Evolutionary conservation across 352 stramenopile genomes (phyloP).

Genomic region (Phytophthora syringae): DNA sequence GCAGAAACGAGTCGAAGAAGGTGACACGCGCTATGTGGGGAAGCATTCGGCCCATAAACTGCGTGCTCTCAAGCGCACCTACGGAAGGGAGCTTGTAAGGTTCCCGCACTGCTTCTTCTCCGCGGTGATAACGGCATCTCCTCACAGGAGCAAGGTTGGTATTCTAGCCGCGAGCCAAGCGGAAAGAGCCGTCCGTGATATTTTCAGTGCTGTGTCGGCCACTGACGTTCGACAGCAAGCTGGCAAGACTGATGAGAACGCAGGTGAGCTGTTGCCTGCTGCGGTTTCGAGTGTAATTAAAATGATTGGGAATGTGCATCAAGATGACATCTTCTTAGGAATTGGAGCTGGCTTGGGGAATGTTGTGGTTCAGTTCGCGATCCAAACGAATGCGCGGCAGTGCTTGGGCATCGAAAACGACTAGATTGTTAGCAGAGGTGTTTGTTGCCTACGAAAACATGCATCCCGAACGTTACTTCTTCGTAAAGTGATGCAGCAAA

Average conservation of each 20-base stretch:
- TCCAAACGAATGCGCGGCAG: constrained; percentile 6
- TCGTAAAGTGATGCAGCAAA: constrained; percentile 10
- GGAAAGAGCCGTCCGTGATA: too few relatives aligned
- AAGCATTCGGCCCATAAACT: not conserved
- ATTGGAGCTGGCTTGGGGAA: constrained; percentile 3
- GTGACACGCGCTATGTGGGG: not conserved
- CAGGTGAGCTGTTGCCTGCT: not conserved
- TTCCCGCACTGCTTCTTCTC: constrained; percentile 1
- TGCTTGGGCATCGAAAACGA: constrained; percentile 10
- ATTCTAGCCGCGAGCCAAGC: not conserved
- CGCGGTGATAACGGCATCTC: not conserved
- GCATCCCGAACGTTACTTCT: not conserved
- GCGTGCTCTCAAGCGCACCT: not conserved
- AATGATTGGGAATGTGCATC: constrained; percentile 1
- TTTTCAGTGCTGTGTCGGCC: constrained; percentile 1
- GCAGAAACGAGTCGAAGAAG: not conserved
- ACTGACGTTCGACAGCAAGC: constrained; percentile 5
- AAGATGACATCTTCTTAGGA: constrained; percentile 12
- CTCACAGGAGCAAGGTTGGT: not conserved
- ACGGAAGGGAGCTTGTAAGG: not conserved
- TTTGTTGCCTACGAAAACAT: not conserved
- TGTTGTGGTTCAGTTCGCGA: constrained; percentile 1
- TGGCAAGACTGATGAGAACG: constrained; percentile 7
- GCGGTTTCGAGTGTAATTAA: constrained; percentile 4
- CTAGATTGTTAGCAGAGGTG: not conserved